A percentile compares a stretch with the other conserved stretches of the same genome.
Conservation (phyloP, 2,329 filamentous ascomycete species). For the Thyridium curvatum region DNA sequence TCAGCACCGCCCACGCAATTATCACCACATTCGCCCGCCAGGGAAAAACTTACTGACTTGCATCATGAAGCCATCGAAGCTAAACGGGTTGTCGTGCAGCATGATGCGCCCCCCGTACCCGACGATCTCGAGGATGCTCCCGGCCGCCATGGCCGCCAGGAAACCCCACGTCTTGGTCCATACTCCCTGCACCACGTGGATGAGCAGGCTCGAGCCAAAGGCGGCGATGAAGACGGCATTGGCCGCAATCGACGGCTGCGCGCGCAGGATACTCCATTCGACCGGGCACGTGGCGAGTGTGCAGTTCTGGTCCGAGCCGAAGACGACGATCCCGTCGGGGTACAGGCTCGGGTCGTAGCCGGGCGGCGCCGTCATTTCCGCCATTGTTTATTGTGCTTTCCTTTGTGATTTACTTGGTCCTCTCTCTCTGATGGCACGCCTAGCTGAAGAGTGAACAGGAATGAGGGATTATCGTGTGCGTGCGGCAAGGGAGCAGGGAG, state of each 20-base stretch:
- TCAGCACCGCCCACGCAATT: too few relatives aligned
- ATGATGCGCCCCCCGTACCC: constrained; percentile 59
- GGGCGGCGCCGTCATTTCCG: too few relatives aligned
- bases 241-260: constrained; percentile 35
- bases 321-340: constrained; percentile 17
- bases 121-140: constrained; percentile 50
- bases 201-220: constrained; percentile 37
- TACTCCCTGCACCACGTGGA: constrained; percentile 38
- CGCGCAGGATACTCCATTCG: constrained; percentile 37
- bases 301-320: constrained; percentile 42
- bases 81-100: constrained; percentile 52
- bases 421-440: too few relatives aligned
- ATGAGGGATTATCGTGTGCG: too few relatives aligned
- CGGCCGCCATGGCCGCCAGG: constrained; percentile 45
- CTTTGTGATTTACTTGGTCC: too few relatives aligned
- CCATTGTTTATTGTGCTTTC: too few relatives aligned
- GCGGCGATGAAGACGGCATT: constrained; percentile 35
- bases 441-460: too few relatives aligned
- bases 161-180: constrained; percentile 42
- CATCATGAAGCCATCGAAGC: constrained; percentile 54
- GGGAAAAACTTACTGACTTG: constrained; percentile 55
- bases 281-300: constrained; percentile 40
- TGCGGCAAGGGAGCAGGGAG: too few relatives aligned
- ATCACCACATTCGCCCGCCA: too few relatives aligned
- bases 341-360: too few relatives aligned